Conservation (phyloP, 345 rosid genomes). For the Populus simonii region DNA sequence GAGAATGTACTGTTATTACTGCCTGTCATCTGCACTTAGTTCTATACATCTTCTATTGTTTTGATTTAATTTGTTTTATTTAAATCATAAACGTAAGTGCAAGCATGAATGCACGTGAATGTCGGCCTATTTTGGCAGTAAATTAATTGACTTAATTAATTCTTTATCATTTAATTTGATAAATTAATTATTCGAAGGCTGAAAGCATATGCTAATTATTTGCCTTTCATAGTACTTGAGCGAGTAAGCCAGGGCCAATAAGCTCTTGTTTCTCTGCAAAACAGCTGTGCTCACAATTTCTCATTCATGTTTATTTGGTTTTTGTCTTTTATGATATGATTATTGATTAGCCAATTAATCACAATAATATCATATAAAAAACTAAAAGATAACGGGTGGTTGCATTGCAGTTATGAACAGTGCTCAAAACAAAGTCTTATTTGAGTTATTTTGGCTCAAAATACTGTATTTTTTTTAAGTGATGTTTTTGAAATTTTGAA, state of each 20-base stretch:
- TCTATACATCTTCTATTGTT: neutral
- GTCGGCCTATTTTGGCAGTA: conserved; percentile 34
- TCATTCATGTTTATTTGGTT: neutral
- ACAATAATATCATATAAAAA: neutral
- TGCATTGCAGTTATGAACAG: too few species aligned
- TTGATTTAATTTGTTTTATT: neutral
- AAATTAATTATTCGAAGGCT: neutral
- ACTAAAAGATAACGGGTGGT: too few species aligned
- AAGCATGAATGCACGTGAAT: conserved; percentile 58
- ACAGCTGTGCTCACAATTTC: neutral
- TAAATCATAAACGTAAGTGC: conserved; percentile 3
- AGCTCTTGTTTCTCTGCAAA: neutral
- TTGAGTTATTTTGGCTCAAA: too few species aligned
- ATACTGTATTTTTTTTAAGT: too few species aligned
- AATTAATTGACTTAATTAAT: conserved; percentile 39
- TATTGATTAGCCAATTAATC: neutral
- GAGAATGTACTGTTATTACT: neutral
- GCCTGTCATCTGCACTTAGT: neutral
- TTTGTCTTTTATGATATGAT: neutral
- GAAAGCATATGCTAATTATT: too few species aligned
- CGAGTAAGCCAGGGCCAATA: neutral
- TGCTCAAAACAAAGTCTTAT: too few species aligned
- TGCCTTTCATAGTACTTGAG: neutral
- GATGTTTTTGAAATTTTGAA: too few species aligned
- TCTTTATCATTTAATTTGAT: neutral